A percentile compares a stretch with the other conserved stretches of the same genome.
These are phyloP conservation scores for Phytophthora chlamydospora DNA, from an alignment of 352 stramenopile genomes.

Conservation along the genomic window DNA sequence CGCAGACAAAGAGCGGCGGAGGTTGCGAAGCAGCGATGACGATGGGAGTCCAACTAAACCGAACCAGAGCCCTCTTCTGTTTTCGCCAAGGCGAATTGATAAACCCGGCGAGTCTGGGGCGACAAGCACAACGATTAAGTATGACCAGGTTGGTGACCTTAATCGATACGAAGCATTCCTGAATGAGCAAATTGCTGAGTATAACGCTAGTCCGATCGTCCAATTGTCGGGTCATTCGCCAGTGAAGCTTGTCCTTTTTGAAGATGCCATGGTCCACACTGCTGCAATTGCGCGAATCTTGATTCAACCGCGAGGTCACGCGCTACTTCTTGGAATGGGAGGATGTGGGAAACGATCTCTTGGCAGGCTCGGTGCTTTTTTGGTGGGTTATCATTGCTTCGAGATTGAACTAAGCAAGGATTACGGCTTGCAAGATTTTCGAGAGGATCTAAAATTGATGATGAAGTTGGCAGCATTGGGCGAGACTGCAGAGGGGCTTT, in stretches of 20 bases:
- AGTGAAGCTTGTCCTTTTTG: constrained; percentile 80
- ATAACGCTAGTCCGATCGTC: constrained; percentile 37
- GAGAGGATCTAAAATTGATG: constrained; percentile 83
- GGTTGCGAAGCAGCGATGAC: background rate
- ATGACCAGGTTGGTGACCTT: constrained; percentile 76
- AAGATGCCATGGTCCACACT: constrained; percentile 87
- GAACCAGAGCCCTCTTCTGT: constrained; percentile 22
- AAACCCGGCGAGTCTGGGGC: background rate
- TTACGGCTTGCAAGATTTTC: constrained; percentile 86
- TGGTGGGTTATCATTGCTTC: constrained; percentile 75
- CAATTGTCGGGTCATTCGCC: constrained; percentile 10
- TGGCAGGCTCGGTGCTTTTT: constrained; percentile 73
- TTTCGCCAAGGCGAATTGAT: constrained; percentile 25
- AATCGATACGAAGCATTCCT: constrained; percentile 65
- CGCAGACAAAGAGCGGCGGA: constrained; percentile 1
- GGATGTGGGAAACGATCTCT: constrained; percentile 88
- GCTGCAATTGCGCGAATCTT: constrained; percentile 85
- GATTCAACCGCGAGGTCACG: constrained; percentile 84
- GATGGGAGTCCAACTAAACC: constrained; percentile 12
- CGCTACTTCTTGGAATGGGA: constrained; percentile 88
- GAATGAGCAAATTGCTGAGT: constrained; percentile 48
- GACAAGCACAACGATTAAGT: constrained; percentile 24
- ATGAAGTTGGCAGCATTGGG: constrained; percentile 59
- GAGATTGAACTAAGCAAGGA: constrained; percentile 89
- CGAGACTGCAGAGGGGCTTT: constrained; percentile 8